Conservation (phyloP, 2,329 filamentous ascomycete species). For the Fusarium sp. region DNA sequence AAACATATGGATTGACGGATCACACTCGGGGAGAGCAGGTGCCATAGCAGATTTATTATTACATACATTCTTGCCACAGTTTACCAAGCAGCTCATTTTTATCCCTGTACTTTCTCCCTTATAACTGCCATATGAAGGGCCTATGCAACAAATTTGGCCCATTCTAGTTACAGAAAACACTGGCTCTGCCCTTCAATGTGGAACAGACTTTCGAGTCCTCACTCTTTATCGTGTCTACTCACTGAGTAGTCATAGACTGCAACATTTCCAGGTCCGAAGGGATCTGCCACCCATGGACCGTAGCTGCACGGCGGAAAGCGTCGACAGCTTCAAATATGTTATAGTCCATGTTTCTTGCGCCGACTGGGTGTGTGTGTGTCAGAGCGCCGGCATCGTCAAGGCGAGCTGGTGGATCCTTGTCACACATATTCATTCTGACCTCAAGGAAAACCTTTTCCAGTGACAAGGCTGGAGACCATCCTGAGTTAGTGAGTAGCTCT, state of each 20-base stretch:
- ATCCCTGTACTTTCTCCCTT: not conserved
- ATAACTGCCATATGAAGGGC: not conserved
- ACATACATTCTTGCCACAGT: not conserved
- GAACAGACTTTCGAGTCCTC: not conserved
- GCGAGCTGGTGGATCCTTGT: slow-evolving; percentile 80
- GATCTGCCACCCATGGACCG: slow-evolving; percentile 78
- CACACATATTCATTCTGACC: slow-evolving; percentile 81
- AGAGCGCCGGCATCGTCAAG: slow-evolving; percentile 57
- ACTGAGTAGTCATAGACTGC: slow-evolving; percentile 47
- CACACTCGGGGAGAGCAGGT: not conserved
- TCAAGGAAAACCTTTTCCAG: slow-evolving; percentile 87
- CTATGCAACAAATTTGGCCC: not conserved
- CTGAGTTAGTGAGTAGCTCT: slow-evolving; percentile 84
- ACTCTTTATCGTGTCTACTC: not conserved
- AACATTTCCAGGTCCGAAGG: slow-evolving; percentile 70
- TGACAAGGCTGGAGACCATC: slow-evolving; percentile 80
- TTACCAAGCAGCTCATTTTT: not conserved
- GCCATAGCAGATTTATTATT: not conserved
- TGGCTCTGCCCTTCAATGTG: not conserved
- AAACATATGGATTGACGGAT: not conserved
- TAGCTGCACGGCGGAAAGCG: slow-evolving; percentile 77
- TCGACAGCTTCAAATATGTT: slow-evolving; percentile 76
- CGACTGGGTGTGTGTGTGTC: not conserved
- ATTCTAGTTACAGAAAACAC: not conserved
- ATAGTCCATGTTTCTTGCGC: slow-evolving; percentile 66